A percentile compares a stretch with the other conserved stretches of the same genome.
These are phyloP conservation scores for Leccinum huronense DNA, from an alignment of 1,284 basidiomycete species.

Conservation along the genomic window DNA sequence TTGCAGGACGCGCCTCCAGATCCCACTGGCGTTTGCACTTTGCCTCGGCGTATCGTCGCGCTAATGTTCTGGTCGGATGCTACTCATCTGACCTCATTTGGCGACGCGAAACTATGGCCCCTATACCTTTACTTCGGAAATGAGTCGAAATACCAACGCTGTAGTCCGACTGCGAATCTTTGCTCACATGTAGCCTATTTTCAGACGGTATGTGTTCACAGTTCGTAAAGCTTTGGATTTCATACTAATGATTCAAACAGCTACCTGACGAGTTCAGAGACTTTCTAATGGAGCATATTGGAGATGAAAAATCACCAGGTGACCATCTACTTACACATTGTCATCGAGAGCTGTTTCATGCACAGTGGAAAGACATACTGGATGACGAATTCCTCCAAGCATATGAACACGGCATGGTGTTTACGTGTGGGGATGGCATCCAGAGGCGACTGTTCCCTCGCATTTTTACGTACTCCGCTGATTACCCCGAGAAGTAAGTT, in stretches of 20 bases:
- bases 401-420: background rate
- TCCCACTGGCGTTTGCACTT: too few relatives aligned
- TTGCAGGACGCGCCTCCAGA: too few relatives aligned
- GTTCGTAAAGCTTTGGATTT: background rate
- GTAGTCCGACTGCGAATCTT: background rate
- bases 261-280: background rate
- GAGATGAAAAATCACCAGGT: background rate
- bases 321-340: background rate
- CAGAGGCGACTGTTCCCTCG: background rate
- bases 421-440: background rate
- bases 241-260: background rate
- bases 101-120: too few relatives aligned
- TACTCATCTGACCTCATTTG: too few relatives aligned
- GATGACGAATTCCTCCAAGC: background rate
- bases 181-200: background rate
- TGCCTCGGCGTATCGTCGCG: too few relatives aligned
- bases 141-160: too few relatives aligned
- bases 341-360: background rate
- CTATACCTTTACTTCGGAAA: too few relatives aligned
- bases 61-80: too few relatives aligned
- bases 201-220: background rate
- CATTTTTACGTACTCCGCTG: background rate
- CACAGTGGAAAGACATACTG: background rate
- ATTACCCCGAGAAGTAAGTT: background rate
- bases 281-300: background rate